Evolutionary conservation across 352 stramenopile genomes (phyloP).

Genomic region (Globisporangium canariense): DNA sequence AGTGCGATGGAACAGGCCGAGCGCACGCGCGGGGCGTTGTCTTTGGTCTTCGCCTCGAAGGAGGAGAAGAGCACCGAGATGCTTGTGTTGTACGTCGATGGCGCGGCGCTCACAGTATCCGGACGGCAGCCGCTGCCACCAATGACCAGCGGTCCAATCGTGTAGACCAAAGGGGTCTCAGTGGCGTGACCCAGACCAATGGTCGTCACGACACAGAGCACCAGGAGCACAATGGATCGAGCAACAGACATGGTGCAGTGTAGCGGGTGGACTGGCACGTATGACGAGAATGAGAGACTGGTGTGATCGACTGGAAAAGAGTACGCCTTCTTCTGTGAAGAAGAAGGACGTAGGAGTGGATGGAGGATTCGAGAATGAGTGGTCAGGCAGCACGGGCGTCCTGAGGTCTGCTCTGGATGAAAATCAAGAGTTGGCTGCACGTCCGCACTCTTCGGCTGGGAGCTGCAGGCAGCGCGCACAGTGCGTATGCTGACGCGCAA

Average conservation of each 20-base stretch:
- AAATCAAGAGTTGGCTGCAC: not conserved
- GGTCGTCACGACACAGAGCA: not conserved
- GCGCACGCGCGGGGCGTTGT: slow-evolving; percentile 6
- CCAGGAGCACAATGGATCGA: not conserved
- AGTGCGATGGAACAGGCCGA: slow-evolving; percentile 25
- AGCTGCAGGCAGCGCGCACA: not conserved
- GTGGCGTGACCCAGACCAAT: not conserved
- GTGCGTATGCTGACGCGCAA: not conserved
- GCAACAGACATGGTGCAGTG: not conserved
- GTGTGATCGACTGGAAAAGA: not conserved
- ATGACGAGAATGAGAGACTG: not conserved
- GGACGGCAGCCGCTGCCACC: slow-evolving; percentile 24
- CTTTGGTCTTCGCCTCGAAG: slow-evolving; percentile 11
- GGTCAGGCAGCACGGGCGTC: not conserved
- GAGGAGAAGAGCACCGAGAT: slow-evolving; percentile 30
- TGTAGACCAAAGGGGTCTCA: slow-evolving; percentile 3
- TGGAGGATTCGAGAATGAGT: slow-evolving; percentile 10
- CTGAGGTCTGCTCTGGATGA: too few relatives aligned
- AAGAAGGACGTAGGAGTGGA: slow-evolving; percentile 5
- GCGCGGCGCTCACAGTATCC: slow-evolving; percentile 3
- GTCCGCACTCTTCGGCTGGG: not conserved
- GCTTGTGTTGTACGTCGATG: slow-evolving; percentile 18
- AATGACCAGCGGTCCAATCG: slow-evolving; percentile 16
- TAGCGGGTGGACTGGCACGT: not conserved
- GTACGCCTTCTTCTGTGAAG: slow-evolving; percentile 8